A percentile compares a stretch with the other conserved stretches of the same genome.
Conservation (phyloP, 306 rosid genomes). For the Psophocarpus tetragonolobus region DNA sequence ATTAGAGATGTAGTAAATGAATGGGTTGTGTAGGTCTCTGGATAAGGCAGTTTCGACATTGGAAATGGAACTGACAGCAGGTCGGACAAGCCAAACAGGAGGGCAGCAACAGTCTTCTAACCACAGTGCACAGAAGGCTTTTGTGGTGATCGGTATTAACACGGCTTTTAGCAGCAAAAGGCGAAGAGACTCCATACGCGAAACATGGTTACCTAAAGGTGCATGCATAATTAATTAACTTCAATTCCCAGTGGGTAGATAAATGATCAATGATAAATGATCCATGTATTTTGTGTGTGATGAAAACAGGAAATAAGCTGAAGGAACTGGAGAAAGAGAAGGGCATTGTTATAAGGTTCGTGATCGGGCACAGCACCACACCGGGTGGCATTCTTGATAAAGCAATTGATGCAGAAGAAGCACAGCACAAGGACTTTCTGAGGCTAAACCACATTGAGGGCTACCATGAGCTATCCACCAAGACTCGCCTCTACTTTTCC, state of each 20-base stretch:
- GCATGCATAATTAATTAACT: too few species aligned
- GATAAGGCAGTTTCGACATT: conserved; percentile 70
- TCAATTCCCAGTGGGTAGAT: too few species aligned
- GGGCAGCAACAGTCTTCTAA: conserved; percentile 32
- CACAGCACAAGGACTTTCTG: conserved; percentile 68
- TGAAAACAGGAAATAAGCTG: conserved; percentile 48
- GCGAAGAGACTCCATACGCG: conserved; percentile 72
- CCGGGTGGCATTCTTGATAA: conserved; percentile 66
- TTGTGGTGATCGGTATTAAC: conserved; percentile 86
- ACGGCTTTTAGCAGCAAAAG: conserved; percentile 88
- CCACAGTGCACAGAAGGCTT: conserved; percentile 53
- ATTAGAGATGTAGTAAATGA: too few species aligned
- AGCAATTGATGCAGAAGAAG: conserved; percentile 74
- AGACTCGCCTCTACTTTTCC: conserved; percentile 79
- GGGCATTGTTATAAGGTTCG: conserved; percentile 82
- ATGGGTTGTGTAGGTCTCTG: conserved; percentile 73
- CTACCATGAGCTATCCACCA: conserved; percentile 81
- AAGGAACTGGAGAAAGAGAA: conserved; percentile 75
- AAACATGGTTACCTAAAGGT: conserved; percentile 90
- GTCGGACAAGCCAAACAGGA: conserved; percentile 42
- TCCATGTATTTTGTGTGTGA: neutral
- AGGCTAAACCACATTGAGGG: conserved; percentile 81
- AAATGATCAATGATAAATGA: too few species aligned
- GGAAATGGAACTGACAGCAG: conserved; percentile 73
- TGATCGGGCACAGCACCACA: conserved; percentile 77